Evolutionary conservation across 2,329 filamentous ascomycete genomes (phyloP).

Genomic region (Periconia digitata): DNA sequence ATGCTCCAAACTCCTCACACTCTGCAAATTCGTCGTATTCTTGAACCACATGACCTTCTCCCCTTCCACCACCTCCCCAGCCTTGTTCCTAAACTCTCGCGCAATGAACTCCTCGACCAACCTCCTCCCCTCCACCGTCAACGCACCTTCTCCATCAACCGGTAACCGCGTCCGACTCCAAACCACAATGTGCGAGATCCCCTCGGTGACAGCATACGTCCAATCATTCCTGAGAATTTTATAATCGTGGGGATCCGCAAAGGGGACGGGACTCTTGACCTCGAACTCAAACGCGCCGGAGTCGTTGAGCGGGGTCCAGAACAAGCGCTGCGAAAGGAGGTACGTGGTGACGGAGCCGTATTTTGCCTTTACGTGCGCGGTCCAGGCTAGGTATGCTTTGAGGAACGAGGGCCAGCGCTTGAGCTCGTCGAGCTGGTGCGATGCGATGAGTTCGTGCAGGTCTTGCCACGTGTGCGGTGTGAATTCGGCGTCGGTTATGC

Average conservation of each 20-base stretch:
- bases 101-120: conserved; percentile 36
- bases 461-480: conserved; percentile 39
- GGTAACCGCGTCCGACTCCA: conserved; percentile 50
- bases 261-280: conserved; percentile 53
- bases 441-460: conserved; percentile 38
- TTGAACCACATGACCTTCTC: conserved; percentile 65
- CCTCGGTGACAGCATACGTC: conserved; percentile 60
- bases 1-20: conserved; percentile 68
- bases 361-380: conserved; percentile 53
- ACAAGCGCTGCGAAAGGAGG: conserved; percentile 57
- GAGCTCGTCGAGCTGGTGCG: conserved; percentile 57
- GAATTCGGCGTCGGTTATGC: conserved; percentile 34
- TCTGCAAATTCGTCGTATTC: conserved; percentile 64
- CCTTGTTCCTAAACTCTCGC: conserved; percentile 50
- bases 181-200: conserved; percentile 59
- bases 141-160: conserved; percentile 31
- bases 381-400: conserved; percentile 62
- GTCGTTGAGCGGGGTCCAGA: conserved; percentile 46
- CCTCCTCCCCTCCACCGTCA: conserved; percentile 30
- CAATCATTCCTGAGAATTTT: conserved; percentile 63
- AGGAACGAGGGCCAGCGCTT: conserved; percentile 63
- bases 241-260: conserved; percentile 58
- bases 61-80: conserved; percentile 37
- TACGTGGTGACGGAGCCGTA: conserved; percentile 61
- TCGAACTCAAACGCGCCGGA: conserved; percentile 38